Evolutionary conservation across 2,329 filamentous ascomycete species (phyloP), one percentile per base, ranked within the genome.

Genomic region (Colletotrichum spinosum): DNA sequence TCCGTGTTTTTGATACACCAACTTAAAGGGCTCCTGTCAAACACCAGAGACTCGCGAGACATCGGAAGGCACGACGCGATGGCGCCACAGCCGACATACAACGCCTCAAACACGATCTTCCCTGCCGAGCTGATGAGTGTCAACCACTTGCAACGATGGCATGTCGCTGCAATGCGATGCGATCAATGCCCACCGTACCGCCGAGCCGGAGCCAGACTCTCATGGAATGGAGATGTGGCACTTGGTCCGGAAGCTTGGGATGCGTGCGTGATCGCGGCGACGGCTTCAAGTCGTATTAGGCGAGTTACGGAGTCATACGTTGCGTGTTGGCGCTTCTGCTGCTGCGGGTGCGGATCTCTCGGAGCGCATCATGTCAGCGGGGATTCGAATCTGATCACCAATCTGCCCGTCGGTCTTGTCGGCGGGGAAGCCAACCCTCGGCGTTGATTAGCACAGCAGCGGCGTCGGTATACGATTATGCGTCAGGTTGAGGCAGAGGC

Each of bases 261-360:
- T 12, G n/a, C 12, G 37, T 39, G 2, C 10, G 33, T 48, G 25
- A 45, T 51, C 45, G 45, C 35, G 38, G 53, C n/a, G 33, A 33
- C 44, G 38, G 38, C 37, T 37, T 37, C n/a, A 45, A 59, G 48
- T 39, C 48, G 42, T 37, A 15, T 17, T 50, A 54, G 38, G 49
- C 10, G 4, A 25, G 25, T 25, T 25, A 25, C 25, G 25, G 25
- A 25, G 25, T 12, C 49, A 34, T 41, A 25, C 39, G 34, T 39
- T 17, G 58, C 41, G 45, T 37, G 38, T 39, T 17, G 35, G 48
- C 17, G 15, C 25, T 44, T 46, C 13, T n/a, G 33, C 25, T 15
- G n/a, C 41, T 17, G 44, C 10, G 49, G 15, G 41, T 38, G 46
- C 60, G 60, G 54, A 58, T 58, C 54, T 51, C 54, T 58, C 54